phyloP scores from a whole-genome alignment of 495 filamentous ascomycete genomes.

The Penicillium salamii region DNA sequence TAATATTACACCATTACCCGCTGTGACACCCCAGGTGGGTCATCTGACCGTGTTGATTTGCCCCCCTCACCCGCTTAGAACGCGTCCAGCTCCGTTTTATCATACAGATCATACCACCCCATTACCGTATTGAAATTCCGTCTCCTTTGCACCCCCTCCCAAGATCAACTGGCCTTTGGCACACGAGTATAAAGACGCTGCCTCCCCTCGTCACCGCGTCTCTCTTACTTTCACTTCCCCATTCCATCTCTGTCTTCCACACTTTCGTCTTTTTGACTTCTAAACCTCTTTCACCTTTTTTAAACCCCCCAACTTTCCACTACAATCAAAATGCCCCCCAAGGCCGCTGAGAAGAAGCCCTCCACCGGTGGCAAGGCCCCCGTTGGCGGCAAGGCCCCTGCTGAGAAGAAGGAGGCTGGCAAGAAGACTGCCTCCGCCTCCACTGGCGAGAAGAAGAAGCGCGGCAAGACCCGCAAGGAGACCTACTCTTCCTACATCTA shows the following conservation, averaged over 20 bases:
- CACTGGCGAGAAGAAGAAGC: conserved; percentile 99
- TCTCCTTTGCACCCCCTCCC: conserved; percentile 36
- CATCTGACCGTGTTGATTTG: conserved; percentile 16
- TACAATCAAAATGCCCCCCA: conserved; percentile 82
- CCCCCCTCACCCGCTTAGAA: conserved; percentile 13
- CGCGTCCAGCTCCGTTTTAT: conserved; percentile 36
- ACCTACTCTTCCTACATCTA: conserved; percentile 99
- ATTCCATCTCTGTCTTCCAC: conserved; percentile 34
- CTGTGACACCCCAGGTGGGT: not conserved
- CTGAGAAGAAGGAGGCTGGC: conserved; percentile 99
- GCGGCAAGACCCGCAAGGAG: conserved; percentile 99
- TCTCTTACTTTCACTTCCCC: conserved; percentile 34
- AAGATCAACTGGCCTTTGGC: conserved; percentile 45
- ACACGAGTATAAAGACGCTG: conserved; percentile 52
- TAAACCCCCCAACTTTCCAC: conserved; percentile 17
- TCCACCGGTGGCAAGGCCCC: conserved; percentile 95
- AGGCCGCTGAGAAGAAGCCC: conserved; percentile 95
- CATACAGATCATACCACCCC: conserved; percentile 49
- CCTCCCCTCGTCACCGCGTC: conserved; percentile 46
- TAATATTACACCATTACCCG: conserved; percentile 22
- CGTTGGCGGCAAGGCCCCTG: conserved; percentile 75
- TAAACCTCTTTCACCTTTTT: conserved; percentile 33
- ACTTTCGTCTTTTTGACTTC: conserved; percentile 11
- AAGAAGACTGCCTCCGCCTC: conserved; percentile 92
- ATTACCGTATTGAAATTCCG: conserved; percentile 52